Conservation (phyloP, 2,329 filamentous ascomycete genomes). For the Tolypocladium paradoxum region DNA sequence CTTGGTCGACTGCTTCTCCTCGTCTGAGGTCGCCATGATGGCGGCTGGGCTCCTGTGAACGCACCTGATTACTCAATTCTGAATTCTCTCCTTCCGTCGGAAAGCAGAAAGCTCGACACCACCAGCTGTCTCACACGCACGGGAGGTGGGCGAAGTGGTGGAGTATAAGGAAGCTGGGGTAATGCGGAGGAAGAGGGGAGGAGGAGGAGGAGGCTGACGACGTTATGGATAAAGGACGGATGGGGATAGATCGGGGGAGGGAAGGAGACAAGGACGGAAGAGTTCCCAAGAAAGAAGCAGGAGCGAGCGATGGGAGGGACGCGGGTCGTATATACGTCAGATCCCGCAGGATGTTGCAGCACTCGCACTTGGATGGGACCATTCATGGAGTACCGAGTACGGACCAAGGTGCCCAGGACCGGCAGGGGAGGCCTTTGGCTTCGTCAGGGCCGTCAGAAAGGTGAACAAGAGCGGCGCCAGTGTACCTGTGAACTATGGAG, state of each 20-base stretch:
- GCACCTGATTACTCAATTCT: neutral
- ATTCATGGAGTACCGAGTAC: neutral
- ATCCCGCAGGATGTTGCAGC: neutral
- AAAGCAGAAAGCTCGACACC: neutral
- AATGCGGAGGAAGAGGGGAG: neutral
- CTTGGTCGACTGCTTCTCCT: conserved; percentile 16
- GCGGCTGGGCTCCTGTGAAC: neutral
- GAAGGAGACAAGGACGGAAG: neutral
- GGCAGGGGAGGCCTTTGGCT: neutral
- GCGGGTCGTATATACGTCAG: neutral
- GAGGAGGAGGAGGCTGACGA: neutral
- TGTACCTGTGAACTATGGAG: too few relatives aligned
- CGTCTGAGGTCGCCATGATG: conserved; percentile 12
- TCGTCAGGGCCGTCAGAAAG: neutral
- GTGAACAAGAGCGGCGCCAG: neutral
- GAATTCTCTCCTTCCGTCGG: neutral
- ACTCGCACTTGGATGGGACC: neutral
- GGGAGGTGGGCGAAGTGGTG: neutral
- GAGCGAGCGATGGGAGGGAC: neutral
- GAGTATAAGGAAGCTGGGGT: neutral
- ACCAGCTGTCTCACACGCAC: neutral
- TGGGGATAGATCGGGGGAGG: neutral
- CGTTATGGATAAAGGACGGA: neutral
- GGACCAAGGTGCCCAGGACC: neutral
- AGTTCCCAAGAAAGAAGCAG: neutral